Evolutionary conservation across 129 eudicot species (phyloP).

Genomic region (Dittrichia graveolens): DNA sequence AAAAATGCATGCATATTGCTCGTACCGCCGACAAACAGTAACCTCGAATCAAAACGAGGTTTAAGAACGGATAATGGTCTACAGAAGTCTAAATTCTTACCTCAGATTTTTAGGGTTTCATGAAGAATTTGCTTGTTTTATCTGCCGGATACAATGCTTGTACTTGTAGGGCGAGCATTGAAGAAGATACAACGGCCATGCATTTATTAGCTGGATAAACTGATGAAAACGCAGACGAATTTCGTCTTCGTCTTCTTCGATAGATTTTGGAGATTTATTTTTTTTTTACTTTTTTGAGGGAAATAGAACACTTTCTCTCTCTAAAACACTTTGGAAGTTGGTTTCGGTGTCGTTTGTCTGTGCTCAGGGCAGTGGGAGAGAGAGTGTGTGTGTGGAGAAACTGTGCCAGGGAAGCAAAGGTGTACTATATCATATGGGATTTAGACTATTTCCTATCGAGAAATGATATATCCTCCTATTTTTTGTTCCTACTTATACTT

Average conservation of each 20-base stretch:
- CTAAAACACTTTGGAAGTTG: conserved; percentile 9
- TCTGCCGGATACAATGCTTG: conserved; percentile 28
- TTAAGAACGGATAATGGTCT: background rate
- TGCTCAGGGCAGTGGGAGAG: conserved; percentile 17
- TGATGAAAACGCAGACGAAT: conserved; percentile 15
- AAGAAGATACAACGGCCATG: conserved; percentile 16
- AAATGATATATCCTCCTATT: too few relatives aligned
- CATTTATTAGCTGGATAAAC: conserved; percentile 16
- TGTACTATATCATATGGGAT: conserved; percentile 16
- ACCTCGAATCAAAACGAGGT: conserved; percentile 4
- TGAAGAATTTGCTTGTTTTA: background rate
- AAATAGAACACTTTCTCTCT: conserved; percentile 23
- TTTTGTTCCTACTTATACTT: too few relatives aligned
- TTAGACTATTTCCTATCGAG: too few relatives aligned
- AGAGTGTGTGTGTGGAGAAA: background rate
- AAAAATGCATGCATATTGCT: conserved; percentile 3
- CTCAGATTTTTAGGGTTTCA: conserved; percentile 24
- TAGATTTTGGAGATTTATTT: conserved; percentile 7
- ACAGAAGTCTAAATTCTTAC: conserved; percentile 2
- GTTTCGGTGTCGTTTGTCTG: conserved; percentile 29
- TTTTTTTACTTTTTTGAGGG: background rate
- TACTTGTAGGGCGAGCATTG: conserved; percentile 27
- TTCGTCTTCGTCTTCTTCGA: conserved; percentile 26
- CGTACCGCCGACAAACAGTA: background rate
- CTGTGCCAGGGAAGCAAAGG: conserved; percentile 34